A percentile compares a stretch with the other conserved stretches of the same genome.
These are phyloP conservation scores for Aspergillus phoenicis DNA, from an alignment of 2,329 filamentous ascomycete genomes.

Conservation along the genomic window DNA sequence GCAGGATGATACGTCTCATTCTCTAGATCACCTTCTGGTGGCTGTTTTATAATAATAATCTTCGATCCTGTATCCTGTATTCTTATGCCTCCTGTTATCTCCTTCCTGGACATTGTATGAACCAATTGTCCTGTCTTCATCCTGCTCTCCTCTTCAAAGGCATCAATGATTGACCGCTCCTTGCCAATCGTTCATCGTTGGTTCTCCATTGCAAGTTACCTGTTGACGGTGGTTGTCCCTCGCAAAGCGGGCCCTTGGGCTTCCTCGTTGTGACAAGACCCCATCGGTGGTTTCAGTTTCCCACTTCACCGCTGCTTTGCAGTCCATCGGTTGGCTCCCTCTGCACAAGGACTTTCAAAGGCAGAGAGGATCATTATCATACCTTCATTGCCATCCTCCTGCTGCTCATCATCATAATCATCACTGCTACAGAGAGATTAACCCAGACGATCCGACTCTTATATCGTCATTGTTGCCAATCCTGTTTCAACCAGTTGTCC, in stretches of 20 bases:
- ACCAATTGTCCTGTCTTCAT: not conserved
- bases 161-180: conserved; percentile 22
- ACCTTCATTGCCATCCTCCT: too few relatives aligned
- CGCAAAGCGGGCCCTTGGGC: conserved; percentile 4
- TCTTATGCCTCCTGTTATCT: not conserved
- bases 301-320: conserved; percentile 19
- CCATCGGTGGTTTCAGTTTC: conserved; percentile 3
- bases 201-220: not conserved
- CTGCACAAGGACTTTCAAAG: not conserved
- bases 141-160: not conserved
- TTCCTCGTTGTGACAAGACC: not conserved
- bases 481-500: not conserved
- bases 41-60: not conserved
- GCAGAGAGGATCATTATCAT: too few relatives aligned
- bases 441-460: conserved; percentile 3
- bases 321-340: not conserved
- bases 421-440: not conserved
- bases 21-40: not conserved
- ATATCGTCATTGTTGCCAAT: conserved; percentile 3
- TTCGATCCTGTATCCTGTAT: not conserved
- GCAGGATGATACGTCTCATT: not conserved
- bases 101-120: not conserved
- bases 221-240: not conserved
- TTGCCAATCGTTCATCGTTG: conserved; percentile 10
- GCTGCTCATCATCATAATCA: too few relatives aligned